Base-by-base conservation (phyloP, 2,329 filamentous ascomycete genomes). In the Colletotrichum neosansevieriae region DNA sequence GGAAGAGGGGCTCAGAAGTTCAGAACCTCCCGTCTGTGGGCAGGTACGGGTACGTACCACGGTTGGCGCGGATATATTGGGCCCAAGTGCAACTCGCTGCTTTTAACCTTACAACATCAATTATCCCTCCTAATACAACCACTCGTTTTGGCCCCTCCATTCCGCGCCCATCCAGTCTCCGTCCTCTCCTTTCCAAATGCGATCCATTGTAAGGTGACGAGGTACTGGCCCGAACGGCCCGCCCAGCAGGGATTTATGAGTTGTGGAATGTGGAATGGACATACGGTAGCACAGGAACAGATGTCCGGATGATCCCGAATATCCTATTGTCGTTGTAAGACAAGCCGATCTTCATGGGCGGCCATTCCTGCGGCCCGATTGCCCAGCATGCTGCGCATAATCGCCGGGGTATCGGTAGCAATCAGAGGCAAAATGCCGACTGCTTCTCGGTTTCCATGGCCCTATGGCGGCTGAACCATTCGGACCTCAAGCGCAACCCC, bases 361-460 rank as follows among this genome's bases (percentile, higher is more conserved):
- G 42, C 50, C 59, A 24, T 15, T 69, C 53, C 60, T 70, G 68
- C 64, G 59, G 54, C 67, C 67, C 19, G 17, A n/a, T 32, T 15
- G 17, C 44, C 38, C 29, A 40, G 44, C 38, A 44, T 29, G 38
- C 54, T 64, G 58, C 57, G 60, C 54, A 64, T 60, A 59, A 56
- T 49, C 15, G 34, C 44, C 21, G 49, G 50, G 59, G 50, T 45
- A 63, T 17, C 29, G 29, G 34, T 38, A 17, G 13, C 34, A 19
- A 63, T n/a, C 36, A 3, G 11, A 24, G 32, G 17, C 34, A 21
- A 62, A 19, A 51, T 44, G 21, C 59, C 12, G n/a, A 45, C 29
- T 19, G 49, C 36, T 34, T 21, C 7, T 15, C 57, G 47, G 19
- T 32, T 29, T 54, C 24, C 38, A 45, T 45, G 24, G 19, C 36